Evolutionary conservation across 495 filamentous ascomycete species (phyloP), one percentile per base, ranked within the genome.

Genomic region (Astrothelium macrocarpum): DNA sequence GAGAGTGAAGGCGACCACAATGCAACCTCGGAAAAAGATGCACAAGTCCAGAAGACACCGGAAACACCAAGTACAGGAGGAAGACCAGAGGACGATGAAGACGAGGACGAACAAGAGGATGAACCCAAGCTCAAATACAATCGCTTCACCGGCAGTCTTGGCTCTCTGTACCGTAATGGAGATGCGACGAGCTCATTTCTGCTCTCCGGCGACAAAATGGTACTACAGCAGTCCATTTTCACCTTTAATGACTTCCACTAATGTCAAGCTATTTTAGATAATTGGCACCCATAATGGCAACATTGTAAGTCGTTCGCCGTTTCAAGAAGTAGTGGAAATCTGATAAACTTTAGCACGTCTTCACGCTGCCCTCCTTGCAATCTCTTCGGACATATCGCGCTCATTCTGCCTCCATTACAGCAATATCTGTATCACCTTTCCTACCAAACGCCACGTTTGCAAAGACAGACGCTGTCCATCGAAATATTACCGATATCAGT

Each of bases 281-380:
- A 78, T 95, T 66, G 94, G 94, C 67, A 96, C 95, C 2, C 94
- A 98, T 74, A 97, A 96, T 76, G 94, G 94, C 67, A 96, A 94
- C 70, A 90, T 97, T 68, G 91, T 95, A 80, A 83, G 89, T 79
- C 64, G n/a, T 28, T n/a, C 49, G 59, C 43, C 11, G 62, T 59
- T 29, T 43, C 58, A 25, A 39, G 29, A 62, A 53, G 20, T 45
- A 36, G 43, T 62, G 62, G 61, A 62, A 49, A 75, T 67, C 63
- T 68, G 26, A 66, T 59, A 26, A 29, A 11, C 26, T 65, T 36
- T 66, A 95, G 91, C 89, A 97, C 80, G 87, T 95, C 39, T 73
- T 96, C 26, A 87, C 89, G 39, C 70, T 97, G 20, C 92, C 95
- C 9, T 81, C 84, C 3, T 84, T 97, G 68, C 84, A 90, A 61